phyloP scores from a whole-genome alignment of 306 rosid species.

The Dalbergia oliveri region DNA sequence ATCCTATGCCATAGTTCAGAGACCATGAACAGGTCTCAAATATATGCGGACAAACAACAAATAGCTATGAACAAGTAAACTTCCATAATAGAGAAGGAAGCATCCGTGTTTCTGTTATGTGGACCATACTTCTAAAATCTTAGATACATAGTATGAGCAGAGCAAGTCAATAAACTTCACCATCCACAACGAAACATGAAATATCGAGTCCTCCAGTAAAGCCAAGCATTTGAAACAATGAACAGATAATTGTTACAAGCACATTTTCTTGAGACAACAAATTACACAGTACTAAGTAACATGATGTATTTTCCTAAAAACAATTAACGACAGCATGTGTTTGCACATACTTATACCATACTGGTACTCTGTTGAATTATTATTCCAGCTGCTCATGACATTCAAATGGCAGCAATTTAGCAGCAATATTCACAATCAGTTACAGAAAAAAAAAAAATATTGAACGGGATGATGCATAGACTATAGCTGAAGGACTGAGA shows the following conservation, averaged over 20 bases:
- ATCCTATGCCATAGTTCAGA: constrained; percentile 30
- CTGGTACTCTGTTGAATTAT: constrained; percentile 18
- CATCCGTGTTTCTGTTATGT: background rate
- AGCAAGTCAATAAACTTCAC: constrained; percentile 17
- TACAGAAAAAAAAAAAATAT: constrained; percentile 2
- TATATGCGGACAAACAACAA: background rate
- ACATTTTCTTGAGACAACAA: background rate
- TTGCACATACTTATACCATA: background rate
- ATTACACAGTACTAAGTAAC: background rate
- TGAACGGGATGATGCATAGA: constrained; percentile 16
- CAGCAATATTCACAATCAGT: constrained; percentile 12
- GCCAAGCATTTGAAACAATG: background rate
- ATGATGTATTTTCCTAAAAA: background rate
- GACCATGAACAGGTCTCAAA: background rate
- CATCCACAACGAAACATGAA: constrained; percentile 4
- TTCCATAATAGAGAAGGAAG: constrained; percentile 22
- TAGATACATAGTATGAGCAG: background rate
- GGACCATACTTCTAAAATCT: background rate
- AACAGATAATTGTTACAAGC: background rate
- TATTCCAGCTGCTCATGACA: background rate
- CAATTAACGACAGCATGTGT: background rate
- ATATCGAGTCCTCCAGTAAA: background rate
- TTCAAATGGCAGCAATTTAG: constrained; percentile 7
- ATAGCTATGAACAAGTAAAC: constrained; percentile 19
- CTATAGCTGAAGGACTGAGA: background rate